Conservation (phyloP, 306 rosid genomes). For the Pachyrhizus erosus region DNA sequence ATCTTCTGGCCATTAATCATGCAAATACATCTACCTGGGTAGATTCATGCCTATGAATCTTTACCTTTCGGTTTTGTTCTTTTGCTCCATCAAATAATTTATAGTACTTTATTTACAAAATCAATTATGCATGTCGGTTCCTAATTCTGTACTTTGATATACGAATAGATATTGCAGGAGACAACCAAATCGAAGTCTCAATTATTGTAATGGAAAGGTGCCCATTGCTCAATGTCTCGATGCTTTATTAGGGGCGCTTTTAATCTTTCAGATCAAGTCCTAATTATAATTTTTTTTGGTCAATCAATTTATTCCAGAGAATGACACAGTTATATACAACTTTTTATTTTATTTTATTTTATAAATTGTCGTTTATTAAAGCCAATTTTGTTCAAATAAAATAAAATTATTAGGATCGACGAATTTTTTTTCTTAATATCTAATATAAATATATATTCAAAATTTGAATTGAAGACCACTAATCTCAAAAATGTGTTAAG, state of each 20-base stretch:
- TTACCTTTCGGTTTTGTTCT: slow-evolving; percentile 1
- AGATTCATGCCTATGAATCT: slow-evolving; percentile 26
- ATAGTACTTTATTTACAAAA: not conserved
- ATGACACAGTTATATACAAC: too few species aligned
- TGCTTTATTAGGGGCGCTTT: not conserved
- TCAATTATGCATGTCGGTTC: slow-evolving; percentile 37
- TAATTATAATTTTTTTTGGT: not conserved
- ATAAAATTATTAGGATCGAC: too few species aligned
- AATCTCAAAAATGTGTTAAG: too few species aligned
- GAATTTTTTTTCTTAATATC: too few species aligned
- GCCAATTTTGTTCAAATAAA: too few species aligned
- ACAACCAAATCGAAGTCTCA: slow-evolving; percentile 33
- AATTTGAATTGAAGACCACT: too few species aligned
- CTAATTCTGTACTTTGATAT: slow-evolving; percentile 30
- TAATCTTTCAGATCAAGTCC: not conserved
- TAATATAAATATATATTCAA: too few species aligned
- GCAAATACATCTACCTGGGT: not conserved
- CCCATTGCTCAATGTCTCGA: not conserved
- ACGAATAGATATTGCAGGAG: not conserved
- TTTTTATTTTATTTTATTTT: too few species aligned
- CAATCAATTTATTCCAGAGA: too few species aligned
- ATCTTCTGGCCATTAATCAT: slow-evolving; percentile 10
- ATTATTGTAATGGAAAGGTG: slow-evolving; percentile 25
- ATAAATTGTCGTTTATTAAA: too few species aligned
- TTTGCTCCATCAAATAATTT: not conserved